These are phyloP conservation scores for Pseudocercospora musae DNA, from an alignment of 2,329 filamentous ascomycete genomes.

Conservation along the genomic window DNA sequence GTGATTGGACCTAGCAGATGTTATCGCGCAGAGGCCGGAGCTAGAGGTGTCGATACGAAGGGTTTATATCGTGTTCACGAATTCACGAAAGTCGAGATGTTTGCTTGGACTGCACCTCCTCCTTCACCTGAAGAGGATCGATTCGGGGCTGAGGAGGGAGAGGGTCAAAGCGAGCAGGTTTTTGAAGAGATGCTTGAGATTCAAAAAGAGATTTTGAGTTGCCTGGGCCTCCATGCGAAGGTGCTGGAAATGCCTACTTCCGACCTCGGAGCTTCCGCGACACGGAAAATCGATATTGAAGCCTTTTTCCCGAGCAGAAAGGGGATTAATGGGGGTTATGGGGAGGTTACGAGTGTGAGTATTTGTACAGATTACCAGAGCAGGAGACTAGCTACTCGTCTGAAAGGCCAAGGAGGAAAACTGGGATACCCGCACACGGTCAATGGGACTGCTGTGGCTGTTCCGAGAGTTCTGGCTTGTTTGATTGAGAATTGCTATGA, in stretches of 20 bases:
- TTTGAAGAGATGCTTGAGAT: conserved; percentile 85
- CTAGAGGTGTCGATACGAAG: conserved; percentile 84
- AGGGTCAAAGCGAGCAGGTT: conserved; percentile 51
- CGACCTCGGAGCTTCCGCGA: conserved; percentile 86
- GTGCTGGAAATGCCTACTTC: conserved; percentile 87
- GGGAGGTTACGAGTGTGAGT: conserved; percentile 86
- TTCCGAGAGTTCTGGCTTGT: conserved; percentile 84
- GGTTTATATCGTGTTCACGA: conserved; percentile 96
- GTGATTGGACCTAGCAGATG: conserved; percentile 83
- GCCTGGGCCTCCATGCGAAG: conserved; percentile 77
- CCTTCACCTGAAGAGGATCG: conserved; percentile 22
- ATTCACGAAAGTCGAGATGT: conserved; percentile 98
- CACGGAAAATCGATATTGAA: conserved; percentile 88
- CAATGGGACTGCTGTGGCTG: conserved; percentile 90
- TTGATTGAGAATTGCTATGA: conserved; percentile 90
- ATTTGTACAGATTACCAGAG: conserved; percentile 95
- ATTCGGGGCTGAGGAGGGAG: not conserved
- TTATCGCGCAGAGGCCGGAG: conserved; percentile 92
- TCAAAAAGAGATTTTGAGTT: conserved; percentile 76
- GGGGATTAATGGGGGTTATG: conserved; percentile 70
- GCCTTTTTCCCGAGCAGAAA: conserved; percentile 83
- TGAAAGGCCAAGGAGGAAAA: conserved; percentile 52
- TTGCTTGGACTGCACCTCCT: conserved; percentile 69
- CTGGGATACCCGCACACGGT: conserved; percentile 80
- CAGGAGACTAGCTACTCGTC: conserved; percentile 72